phyloP scores from a whole-genome alignment of 2,329 filamentous ascomycete species.

The Neonectria coccinea region DNA sequence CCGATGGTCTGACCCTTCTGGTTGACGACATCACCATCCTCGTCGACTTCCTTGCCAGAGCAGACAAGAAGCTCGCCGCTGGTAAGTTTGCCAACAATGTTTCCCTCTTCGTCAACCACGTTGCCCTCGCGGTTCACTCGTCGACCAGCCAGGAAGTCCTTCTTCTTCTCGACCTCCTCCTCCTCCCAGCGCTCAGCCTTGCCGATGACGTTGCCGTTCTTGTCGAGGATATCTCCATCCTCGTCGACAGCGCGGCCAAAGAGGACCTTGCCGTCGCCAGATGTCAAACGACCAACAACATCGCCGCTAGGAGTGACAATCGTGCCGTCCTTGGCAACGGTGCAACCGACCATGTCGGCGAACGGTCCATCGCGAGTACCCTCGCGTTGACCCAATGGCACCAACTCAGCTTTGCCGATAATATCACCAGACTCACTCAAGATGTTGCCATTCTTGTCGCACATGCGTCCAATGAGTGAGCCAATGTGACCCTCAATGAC shows the following conservation, averaged over 20 bases:
- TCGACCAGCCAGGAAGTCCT: slow-evolving; percentile 64
- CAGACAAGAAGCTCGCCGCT: slow-evolving; percentile 75
- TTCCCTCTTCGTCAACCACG: slow-evolving; percentile 68
- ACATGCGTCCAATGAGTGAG: slow-evolving; percentile 74
- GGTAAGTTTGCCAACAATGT: slow-evolving; percentile 74
- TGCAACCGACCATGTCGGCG: slow-evolving; percentile 72
- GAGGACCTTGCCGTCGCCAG: slow-evolving; percentile 78
- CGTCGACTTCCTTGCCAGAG: slow-evolving; percentile 76
- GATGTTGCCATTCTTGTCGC: slow-evolving; percentile 78
- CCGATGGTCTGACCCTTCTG: slow-evolving; percentile 74
- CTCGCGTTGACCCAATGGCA: slow-evolving; percentile 71
- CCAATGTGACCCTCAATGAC: slow-evolving; percentile 74
- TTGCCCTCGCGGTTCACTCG: slow-evolving; percentile 70
- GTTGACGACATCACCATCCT: slow-evolving; percentile 78
- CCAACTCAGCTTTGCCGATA: slow-evolving; percentile 69
- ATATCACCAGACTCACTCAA: slow-evolving; percentile 75
- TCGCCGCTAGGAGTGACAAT: slow-evolving; percentile 75
- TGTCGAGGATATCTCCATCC: slow-evolving; percentile 85
- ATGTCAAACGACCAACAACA: slow-evolving; percentile 76
- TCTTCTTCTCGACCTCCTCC: slow-evolving; percentile 63
- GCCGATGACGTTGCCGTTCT: slow-evolving; percentile 72
- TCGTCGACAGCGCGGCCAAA: slow-evolving; percentile 81
- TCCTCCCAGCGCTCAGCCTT: slow-evolving; percentile 71
- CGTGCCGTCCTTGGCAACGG: slow-evolving; percentile 76
- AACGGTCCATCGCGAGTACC: slow-evolving; percentile 75